A percentile compares a stretch with the other conserved stretches of the same genome.
Evolutionary conservation across 2,329 filamentous ascomycete species (phyloP).

Genomic region (Escovopsis sp.): DNA sequence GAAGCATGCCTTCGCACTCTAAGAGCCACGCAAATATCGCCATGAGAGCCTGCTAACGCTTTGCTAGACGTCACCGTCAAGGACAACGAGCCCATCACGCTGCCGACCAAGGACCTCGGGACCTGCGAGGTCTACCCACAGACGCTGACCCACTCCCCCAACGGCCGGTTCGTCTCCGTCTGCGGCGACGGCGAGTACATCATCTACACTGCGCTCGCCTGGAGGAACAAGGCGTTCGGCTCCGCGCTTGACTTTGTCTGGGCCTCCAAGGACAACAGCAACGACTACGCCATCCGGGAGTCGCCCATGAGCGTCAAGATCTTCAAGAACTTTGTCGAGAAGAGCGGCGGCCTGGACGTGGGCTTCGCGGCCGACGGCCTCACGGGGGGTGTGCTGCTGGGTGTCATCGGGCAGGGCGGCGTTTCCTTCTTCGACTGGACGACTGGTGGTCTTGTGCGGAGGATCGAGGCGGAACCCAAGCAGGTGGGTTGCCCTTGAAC

Average conservation of each 20-base stretch:
- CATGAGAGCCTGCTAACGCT: no score
- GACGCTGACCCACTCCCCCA: conserved; percentile 88
- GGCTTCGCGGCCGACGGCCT: conserved; percentile 91
- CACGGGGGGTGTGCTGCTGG: conserved; percentile 75
- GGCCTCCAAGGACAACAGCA: conserved; percentile 94
- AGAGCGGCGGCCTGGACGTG: conserved; percentile 75
- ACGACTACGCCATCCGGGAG: conserved; percentile 95
- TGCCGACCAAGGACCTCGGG: conserved; percentile 88
- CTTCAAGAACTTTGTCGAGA: conserved; percentile 95
- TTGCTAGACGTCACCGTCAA: conserved; percentile 58
- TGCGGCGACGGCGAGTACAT: conserved; percentile 98
- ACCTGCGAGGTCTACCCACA: conserved; percentile 96
- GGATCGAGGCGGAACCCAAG: conserved; percentile 69
- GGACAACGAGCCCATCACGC: conserved; percentile 72
- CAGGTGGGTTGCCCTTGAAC: conserved; percentile 19
- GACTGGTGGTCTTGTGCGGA: conserved; percentile 71
- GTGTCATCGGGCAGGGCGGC: conserved; percentile 87
- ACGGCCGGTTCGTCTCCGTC: conserved; percentile 65
- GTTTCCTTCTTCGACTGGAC: conserved; percentile 97
- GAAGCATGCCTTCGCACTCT: no score
- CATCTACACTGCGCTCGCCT: conserved; percentile 91
- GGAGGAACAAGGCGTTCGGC: conserved; percentile 95
- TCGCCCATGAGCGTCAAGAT: conserved; percentile 90
- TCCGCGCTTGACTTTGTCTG: conserved; percentile 92
- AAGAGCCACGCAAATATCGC: no score